Base-by-base conservation (phyloP, 768 basidiomycete species). In the Trametes punicea region DNA sequence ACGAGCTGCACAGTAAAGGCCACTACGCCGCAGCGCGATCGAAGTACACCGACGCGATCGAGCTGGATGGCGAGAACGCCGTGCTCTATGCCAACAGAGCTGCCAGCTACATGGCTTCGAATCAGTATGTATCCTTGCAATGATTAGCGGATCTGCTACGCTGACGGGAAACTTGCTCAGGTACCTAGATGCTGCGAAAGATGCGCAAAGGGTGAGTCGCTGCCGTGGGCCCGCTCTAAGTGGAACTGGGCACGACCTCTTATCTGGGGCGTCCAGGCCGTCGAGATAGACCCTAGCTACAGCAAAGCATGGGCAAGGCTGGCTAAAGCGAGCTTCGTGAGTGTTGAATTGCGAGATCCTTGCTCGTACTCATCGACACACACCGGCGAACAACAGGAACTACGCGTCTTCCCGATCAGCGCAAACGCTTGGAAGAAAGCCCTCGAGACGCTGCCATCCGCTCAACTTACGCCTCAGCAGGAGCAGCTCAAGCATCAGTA, bases 1-100 rank as follows among this genome's bases (percentile, higher is more conserved):
- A 80, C 61, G 69, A 67, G 15, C 60, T 75, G 25, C 71, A 73
- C 56, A 55, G 59, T 18, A 65, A 69, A 44, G 67, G 71, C 26
- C 60, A 73, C 36, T 72, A 71, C 55, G 57, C 57, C 21, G 70
- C 61, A 9, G 77, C 76, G 7, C 69, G 71, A 56, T 59, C 62
- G 5, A 76, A 75, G 54, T 79, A 77, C 60, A 68, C 73, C 5
- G 69, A 74, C 44, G 77, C 76, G 9, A 77, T 79, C 62, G 67
- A 69, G 47, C 65, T 69, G 55, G 67, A 72, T 18, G 69, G 69
- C 20, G 64, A 63, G 23, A 75, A 76, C 61, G 71, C 75, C 0
- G 62, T 79, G 9, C 63, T 77, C 23, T 76, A 73, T 56, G 71
- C 75, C n/a, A 80, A 79, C 63, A 72, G 77, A 16, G 75, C 77